phyloP scores from a whole-genome alignment of 106 monocot species.

The Dioscorea dumetorum region DNA sequence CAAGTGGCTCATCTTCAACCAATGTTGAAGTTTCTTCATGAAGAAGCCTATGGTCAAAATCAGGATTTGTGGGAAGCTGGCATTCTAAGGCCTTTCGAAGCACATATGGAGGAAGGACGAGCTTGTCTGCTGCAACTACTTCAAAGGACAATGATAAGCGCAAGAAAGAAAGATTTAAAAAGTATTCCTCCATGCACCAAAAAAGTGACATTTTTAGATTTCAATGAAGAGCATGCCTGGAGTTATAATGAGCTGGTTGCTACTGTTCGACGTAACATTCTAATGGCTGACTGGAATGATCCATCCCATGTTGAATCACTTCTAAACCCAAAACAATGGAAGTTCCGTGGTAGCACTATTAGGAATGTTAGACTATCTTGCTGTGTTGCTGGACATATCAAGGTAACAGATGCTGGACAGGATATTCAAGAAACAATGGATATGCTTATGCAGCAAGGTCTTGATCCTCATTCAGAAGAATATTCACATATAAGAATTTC shows the following conservation, averaged over 20 bases:
- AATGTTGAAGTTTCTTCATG: constrained; percentile 96
- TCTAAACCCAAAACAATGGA: constrained; percentile 98
- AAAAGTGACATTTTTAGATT: constrained; percentile 66
- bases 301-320: constrained; percentile 99
- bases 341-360: constrained; percentile 72
- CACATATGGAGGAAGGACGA: constrained; percentile 66
- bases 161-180: constrained; percentile 78
- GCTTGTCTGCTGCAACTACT: constrained; percentile 55
- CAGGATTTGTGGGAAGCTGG: constrained; percentile 78
- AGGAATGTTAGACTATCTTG: constrained; percentile 91
- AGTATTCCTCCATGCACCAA: constrained; percentile 87
- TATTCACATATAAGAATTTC: constrained; percentile 46
- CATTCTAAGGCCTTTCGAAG: constrained; percentile 84
- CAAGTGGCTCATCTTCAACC: constrained; percentile 89
- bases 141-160: constrained; percentile 82
- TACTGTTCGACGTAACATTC: constrained; percentile 87
- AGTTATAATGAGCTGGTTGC: constrained; percentile 92
- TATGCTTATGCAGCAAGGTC: constrained; percentile 59
- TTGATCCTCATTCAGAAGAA: constrained; percentile 83
- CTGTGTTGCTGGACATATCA: constrained; percentile 96
- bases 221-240: constrained; percentile 73
- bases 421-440: constrained; percentile 99
- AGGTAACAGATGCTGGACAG: constrained; percentile 81
- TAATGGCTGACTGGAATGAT: constrained; percentile 99
- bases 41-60: constrained; percentile 77